Evolutionary conservation across 768 basidiomycete genomes (phyloP), one percentile per base, ranked within the genome.

Genomic region (Hygrocybe coccinea): DNA sequence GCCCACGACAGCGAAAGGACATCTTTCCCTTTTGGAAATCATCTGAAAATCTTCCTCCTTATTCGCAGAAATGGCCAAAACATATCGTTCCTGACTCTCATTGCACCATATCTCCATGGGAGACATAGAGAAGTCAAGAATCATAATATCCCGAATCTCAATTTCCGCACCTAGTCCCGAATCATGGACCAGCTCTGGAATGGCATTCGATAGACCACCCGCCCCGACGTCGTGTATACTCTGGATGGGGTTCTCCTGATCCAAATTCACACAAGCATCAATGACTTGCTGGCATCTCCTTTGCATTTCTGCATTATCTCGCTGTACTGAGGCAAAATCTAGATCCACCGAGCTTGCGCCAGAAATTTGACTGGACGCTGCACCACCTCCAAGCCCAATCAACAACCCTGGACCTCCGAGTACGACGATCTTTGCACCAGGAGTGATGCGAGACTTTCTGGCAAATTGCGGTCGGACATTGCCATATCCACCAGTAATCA

Each of bases 61-160:
- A 52, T 80, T 78, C 2, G 83, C 81, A 0, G 83, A 81, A 57
- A 99, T 80, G 8, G 97, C 97, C 29, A 98, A 79, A 25, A 98
- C 97, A 67, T 98, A 99, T 37, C 97, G 86, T 65, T 98, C 97
- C 74, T 98, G 97, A 60, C 86, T 89, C 72, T 99, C 97, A 71
- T 99, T 99, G 68, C 97, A 98, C 97, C 97, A 99, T 49, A 98
- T 97, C 73, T 98, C 95, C 95, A 99, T 97, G 0, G 97, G 97
- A 3, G 91, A 94, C 91, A 99, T 91, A 37, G 89, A 87, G 21
- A 81, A 78, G 68, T 98, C 97, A 25, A 92, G 95, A 38, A 97
- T 85, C 22, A 91, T 79, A 6, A 99, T 86, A 63, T 97, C 90
- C 19, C 95, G 78, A 61, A 99, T 95, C 74, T 99, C 97, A 65